A percentile compares a stretch with the other conserved stretches of the same genome.
phyloP scores from a whole-genome alignment of 2,329 filamentous ascomycete genomes.

The Aspergillus hiratsukae region DNA sequence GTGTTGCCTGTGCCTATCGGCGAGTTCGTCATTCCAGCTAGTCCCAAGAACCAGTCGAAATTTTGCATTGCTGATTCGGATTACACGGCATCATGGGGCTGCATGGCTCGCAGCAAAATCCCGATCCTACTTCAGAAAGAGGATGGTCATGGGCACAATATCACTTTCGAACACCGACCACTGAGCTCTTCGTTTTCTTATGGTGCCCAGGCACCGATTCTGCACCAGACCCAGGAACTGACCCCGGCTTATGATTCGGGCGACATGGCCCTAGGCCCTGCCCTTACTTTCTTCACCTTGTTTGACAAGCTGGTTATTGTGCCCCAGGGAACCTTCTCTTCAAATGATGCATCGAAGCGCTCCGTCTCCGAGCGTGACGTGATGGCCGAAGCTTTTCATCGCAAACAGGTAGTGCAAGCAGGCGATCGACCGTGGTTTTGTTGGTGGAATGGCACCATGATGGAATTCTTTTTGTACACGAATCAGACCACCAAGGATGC shows the following conservation, averaged over 20 bases:
- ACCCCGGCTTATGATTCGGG: conserved; percentile 55
- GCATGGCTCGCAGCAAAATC: conserved; percentile 33
- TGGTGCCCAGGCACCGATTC: conserved; percentile 56
- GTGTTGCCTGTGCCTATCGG: conserved; percentile 49
- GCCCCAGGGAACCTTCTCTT: conserved; percentile 33
- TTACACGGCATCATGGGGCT: conserved; percentile 50
- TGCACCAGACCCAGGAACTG: conserved; percentile 45
- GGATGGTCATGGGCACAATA: conserved; percentile 21
- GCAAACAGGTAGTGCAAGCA: conserved; percentile 43
- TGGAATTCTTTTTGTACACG: conserved; percentile 65
- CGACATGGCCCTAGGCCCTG: conserved; percentile 54
- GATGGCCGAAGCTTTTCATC: conserved; percentile 22
- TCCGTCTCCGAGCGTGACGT: conserved; percentile 21
- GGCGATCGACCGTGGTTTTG: conserved; percentile 66
- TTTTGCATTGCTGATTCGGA: conserved; percentile 46
- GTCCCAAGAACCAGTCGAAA: conserved; percentile 44
- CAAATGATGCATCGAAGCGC: conserved; percentile 26
- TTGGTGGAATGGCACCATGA: conserved; percentile 63
- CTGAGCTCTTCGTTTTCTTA: conserved; percentile 48
- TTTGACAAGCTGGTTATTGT: conserved; percentile 63
- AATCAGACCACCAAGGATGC: conserved; percentile 44
- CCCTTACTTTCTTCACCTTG: conserved; percentile 57
- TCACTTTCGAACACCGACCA: conserved; percentile 38
- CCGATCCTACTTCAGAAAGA: conserved; percentile 29
- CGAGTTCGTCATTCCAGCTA: conserved; percentile 45